These are phyloP conservation scores for Xylaria sp. DNA, from an alignment of 2,329 filamentous ascomycete genomes.

Conservation along the genomic window DNA sequence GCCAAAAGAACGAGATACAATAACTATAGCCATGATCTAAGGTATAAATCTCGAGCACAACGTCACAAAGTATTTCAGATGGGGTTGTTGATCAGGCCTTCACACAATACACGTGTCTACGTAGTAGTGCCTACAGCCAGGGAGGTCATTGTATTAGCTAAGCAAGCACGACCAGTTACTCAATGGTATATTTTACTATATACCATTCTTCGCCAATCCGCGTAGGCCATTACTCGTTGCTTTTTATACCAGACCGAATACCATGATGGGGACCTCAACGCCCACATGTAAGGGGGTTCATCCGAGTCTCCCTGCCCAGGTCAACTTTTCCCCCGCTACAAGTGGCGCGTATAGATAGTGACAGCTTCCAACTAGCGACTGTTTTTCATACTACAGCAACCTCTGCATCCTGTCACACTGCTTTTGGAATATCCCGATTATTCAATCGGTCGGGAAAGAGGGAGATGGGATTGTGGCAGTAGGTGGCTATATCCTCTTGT, in stretches of 20 bases:
- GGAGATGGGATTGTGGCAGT: background rate
- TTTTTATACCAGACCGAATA: slow-evolving; percentile 21
- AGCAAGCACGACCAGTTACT: no score
- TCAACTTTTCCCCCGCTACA: background rate
- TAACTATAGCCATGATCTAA: background rate
- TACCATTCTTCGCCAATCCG: no score
- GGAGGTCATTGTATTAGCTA: no score
- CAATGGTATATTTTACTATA: no score
- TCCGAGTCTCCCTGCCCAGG: slow-evolving; percentile 18
- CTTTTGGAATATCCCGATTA: background rate
- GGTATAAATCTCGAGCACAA: background rate
- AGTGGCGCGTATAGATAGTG: slow-evolving; percentile 2
- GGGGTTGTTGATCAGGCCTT: background rate
- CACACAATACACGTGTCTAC: no score
- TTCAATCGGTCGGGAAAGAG: background rate
- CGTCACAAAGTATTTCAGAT: background rate
- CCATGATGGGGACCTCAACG: background rate
- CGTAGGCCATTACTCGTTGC: slow-evolving; percentile 21
- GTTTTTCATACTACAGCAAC: background rate
- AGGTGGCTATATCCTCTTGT: background rate
- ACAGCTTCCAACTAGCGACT: slow-evolving; percentile 1
- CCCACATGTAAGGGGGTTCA: background rate
- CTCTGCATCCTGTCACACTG: background rate
- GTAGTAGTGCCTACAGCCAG: no score
- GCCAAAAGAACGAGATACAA: background rate